Conservation (phyloP, 2,329 filamentous ascomycete species). For the Neonectria punicea region DNA sequence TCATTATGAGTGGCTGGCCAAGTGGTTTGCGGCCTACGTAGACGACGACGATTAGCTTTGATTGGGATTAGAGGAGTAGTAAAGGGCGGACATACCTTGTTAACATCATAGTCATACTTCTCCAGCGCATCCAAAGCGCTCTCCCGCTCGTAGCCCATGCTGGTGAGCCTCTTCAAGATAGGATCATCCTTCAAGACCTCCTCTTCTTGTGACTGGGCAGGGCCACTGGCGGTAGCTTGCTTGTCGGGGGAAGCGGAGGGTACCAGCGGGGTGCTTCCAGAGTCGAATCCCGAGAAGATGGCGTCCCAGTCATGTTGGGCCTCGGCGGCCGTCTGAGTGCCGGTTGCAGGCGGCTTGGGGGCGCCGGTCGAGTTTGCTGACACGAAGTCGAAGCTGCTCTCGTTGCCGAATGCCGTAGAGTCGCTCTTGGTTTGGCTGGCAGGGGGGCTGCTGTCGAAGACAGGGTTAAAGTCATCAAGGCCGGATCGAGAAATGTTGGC, state of each 20-base stretch:
- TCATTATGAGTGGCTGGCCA: constrained; percentile 64
- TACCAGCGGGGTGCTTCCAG: constrained; percentile 51
- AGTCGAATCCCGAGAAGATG: constrained; percentile 85
- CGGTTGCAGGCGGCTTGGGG: constrained; percentile 52
- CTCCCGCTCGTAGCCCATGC: constrained; percentile 85
- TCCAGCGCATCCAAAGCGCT: constrained; percentile 85
- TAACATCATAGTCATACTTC: constrained; percentile 95
- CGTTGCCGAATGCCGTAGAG: constrained; percentile 61
- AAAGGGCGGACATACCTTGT: constrained; percentile 73
- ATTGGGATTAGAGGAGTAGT: background rate
- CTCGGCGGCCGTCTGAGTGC: constrained; percentile 54
- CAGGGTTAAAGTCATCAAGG: constrained; percentile 81
- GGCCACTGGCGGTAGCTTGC: constrained; percentile 20
- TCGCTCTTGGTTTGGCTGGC: constrained; percentile 66
- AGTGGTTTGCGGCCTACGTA: constrained; percentile 64
- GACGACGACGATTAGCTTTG: constrained; percentile 29
- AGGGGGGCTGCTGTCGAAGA: constrained; percentile 78
- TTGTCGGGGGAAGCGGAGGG: constrained; percentile 34
- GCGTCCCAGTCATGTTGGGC: constrained; percentile 88
- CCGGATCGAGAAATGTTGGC: constrained; percentile 77
- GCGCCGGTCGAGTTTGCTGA: constrained; percentile 49
- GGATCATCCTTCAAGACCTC: constrained; percentile 72
- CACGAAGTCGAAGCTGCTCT: constrained; percentile 70
- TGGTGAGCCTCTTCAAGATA: constrained; percentile 87
- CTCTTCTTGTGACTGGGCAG: constrained; percentile 64